Evolutionary conservation across 495 filamentous ascomycete species (phyloP).

Genomic region (Friedmanniomyces simplex): DNA sequence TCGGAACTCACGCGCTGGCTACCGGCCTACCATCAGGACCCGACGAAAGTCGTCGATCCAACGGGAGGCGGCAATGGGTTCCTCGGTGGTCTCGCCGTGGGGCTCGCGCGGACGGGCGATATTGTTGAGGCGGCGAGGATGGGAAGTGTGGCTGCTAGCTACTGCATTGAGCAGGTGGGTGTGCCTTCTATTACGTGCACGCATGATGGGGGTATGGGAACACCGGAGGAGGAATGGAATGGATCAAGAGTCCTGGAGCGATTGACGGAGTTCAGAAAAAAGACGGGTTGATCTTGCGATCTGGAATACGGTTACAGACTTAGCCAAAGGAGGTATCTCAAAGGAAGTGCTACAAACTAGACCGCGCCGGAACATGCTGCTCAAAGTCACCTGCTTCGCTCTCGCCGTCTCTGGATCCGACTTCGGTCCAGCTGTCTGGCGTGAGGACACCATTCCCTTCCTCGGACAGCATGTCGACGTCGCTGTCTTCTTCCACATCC

Average conservation of each 20-base stretch:
- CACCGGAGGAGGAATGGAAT: conserved; percentile 34
- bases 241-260: conserved; percentile 6
- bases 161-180: conserved; percentile 90
- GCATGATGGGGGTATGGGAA: conserved; percentile 25
- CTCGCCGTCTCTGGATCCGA: conserved; percentile 13
- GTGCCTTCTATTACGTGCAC: conserved; percentile 47
- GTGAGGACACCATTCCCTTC: conserved; percentile 9
- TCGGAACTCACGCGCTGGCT: conserved; percentile 34
- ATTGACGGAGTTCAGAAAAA: conserved; percentile 4
- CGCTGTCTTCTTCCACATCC: conserved; percentile 14
- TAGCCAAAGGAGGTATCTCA: not conserved
- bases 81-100: conserved; percentile 68
- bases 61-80: conserved; percentile 94
- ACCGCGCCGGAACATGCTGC: not conserved
- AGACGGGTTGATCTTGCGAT: not conserved
- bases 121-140: conserved; percentile 61
- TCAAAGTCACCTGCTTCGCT: conserved; percentile 9
- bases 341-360: not conserved
- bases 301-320: not conserved
- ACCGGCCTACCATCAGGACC: conserved; percentile 47
- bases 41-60: conserved; percentile 63
- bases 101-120: conserved; percentile 47
- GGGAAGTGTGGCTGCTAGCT: conserved; percentile 80
- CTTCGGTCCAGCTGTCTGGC: conserved; percentile 18
- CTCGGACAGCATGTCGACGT: conserved; percentile 19